phyloP scores from a whole-genome alignment of 176 grass and related monocot species.

The Saccharum officinarum region DNA sequence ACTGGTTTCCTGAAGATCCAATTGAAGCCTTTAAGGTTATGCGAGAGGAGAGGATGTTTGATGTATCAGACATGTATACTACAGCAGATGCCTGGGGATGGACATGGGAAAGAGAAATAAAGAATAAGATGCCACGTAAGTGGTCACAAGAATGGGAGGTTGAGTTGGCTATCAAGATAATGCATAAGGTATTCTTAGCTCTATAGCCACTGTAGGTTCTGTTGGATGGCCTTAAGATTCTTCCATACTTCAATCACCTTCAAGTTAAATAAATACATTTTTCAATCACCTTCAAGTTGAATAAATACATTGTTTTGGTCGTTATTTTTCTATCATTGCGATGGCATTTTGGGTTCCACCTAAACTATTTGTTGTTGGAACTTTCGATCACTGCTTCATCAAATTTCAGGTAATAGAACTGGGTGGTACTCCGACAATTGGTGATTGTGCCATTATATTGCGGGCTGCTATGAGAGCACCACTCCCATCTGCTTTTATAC shows the following conservation, averaged over 20 bases:
- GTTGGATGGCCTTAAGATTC: background rate
- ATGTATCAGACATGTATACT: constrained; percentile 86
- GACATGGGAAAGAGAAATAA: constrained; percentile 93
- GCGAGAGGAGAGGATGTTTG: constrained; percentile 72
- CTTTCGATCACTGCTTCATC: constrained; percentile 24
- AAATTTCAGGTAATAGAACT: constrained; percentile 82
- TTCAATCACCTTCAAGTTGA: constrained; percentile 2
- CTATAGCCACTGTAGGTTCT: constrained; percentile 7
- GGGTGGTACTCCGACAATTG: constrained; percentile 83
- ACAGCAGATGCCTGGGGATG: constrained; percentile 95
- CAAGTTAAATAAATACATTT: background rate
- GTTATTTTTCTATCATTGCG: background rate
- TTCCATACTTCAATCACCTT: constrained; percentile 23
- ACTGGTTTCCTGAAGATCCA: constrained; percentile 89
- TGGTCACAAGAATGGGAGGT: constrained; percentile 99
- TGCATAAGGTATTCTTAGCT: constrained; percentile 63
- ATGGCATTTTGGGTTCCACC: background rate
- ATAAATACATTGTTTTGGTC: background rate
- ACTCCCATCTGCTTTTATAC: constrained; percentile 69
- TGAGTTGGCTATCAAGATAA: constrained; percentile 92
- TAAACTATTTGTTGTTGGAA: background rate
- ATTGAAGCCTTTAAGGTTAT: constrained; percentile 92
- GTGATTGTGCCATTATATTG: constrained; percentile 86
- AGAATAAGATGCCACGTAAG: constrained; percentile 79
- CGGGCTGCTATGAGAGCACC: constrained; percentile 87